Percentiles rank a stretch among this genome's conserved stretches.
Evolutionary conservation across 2,329 filamentous ascomycete species (phyloP).

Genomic region (Lecanicillium sp.): DNA sequence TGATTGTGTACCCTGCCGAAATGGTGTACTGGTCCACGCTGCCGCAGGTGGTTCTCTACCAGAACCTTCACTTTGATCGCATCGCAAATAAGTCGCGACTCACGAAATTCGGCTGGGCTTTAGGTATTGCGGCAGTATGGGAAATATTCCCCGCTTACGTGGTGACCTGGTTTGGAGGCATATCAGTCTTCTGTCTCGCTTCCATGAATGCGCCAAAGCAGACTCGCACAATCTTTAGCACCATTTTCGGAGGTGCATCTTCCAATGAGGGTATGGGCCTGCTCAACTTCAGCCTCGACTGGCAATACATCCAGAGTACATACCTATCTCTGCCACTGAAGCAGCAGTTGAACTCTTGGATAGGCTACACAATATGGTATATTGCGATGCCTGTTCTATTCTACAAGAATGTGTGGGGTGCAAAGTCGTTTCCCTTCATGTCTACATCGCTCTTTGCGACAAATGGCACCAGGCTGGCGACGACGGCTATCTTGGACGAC

Average conservation of each 20-base stretch:
- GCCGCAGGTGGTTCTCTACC: conserved; percentile 23
- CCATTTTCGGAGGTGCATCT: conserved; percentile 32
- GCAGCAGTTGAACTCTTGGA: conserved; percentile 26
- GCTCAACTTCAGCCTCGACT: conserved; percentile 32
- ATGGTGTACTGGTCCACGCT: conserved; percentile 25
- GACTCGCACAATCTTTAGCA: conserved; percentile 16
- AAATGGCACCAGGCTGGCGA: conserved; percentile 17
- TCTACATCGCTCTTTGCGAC: conserved; percentile 19
- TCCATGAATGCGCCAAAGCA: conserved; percentile 25
- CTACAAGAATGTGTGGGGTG: conserved; percentile 32
- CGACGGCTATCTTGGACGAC: conserved; percentile 14
- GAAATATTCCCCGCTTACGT: conserved; percentile 40
- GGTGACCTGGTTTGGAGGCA: conserved; percentile 30
- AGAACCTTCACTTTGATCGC: conserved; percentile 24
- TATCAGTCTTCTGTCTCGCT: conserved; percentile 38
- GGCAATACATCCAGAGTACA: conserved; percentile 32
- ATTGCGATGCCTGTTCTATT: conserved; percentile 28
- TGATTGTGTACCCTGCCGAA: conserved; percentile 24
- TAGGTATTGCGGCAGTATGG: conserved; percentile 31
- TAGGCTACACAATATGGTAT: conserved; percentile 29
- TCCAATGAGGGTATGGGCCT: conserved; percentile 30
- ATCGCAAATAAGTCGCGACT: conserved; percentile 18
- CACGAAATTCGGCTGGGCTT: conserved; percentile 19
- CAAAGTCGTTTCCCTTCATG: conserved; percentile 23
- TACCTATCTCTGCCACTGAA: conserved; percentile 28